Conservation (phyloP, 78 protist genomes). For the Ministeria vibrans region DNA sequence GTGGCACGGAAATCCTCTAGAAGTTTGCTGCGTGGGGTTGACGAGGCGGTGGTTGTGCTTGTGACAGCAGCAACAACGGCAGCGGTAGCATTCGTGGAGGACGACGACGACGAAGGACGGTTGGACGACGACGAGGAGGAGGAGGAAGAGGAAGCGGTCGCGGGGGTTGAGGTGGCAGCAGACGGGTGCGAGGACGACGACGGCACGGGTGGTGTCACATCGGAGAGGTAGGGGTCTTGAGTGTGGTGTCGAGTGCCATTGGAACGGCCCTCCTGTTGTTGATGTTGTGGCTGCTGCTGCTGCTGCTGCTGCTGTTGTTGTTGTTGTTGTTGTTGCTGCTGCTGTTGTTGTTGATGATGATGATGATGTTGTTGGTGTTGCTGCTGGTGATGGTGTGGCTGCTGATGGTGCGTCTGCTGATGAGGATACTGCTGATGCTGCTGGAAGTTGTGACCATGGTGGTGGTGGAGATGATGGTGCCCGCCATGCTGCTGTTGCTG, state of each 20-base stretch:
- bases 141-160: background rate
- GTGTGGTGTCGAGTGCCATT: background rate
- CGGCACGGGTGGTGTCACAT: background rate
- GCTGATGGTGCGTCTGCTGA: too few relatives aligned
- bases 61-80: background rate
- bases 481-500: too few relatives aligned
- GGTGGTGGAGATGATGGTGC: too few relatives aligned
- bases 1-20: slow-evolving; percentile 38
- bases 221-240: background rate
- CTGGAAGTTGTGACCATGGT: too few relatives aligned
- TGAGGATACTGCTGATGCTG: background rate
- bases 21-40: background rate
- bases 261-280: background rate
- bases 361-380: background rate
- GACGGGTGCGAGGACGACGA: background rate
- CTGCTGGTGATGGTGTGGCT: background rate
- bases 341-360: background rate
- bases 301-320: slow-evolving; percentile 6
- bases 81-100: too few relatives aligned
- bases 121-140: background rate
- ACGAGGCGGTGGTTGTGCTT: background rate
- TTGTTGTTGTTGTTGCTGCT: background rate
- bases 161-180: background rate
- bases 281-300: slow-evolving; percentile 1
- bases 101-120: background rate